Percentiles rank a stretch among this genome's conserved stretches.
phyloP scores from a whole-genome alignment of 345 rosid species.

The Dipteronia dyeriana region DNA sequence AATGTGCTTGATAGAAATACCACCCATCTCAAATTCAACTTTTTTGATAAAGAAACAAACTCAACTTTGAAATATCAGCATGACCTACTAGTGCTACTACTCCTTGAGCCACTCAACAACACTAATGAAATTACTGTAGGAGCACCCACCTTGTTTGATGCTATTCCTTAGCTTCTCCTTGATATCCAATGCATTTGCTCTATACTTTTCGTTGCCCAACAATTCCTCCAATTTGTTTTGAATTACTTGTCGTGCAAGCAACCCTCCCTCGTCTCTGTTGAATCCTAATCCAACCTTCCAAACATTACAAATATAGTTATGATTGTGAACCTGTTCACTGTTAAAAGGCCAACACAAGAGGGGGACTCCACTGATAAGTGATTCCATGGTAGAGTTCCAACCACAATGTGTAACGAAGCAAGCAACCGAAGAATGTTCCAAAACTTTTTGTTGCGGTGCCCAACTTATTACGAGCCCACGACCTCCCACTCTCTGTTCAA shows the following conservation, averaged over 20 bases:
- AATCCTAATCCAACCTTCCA: conserved; percentile 54
- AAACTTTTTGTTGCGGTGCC: background rate
- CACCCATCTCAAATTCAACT: no score
- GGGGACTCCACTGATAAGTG: conserved; percentile 49
- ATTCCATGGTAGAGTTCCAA: conserved; percentile 67
- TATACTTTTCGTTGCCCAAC: conserved; percentile 22
- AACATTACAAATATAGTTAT: conserved; percentile 38
- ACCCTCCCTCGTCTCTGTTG: conserved; percentile 29
- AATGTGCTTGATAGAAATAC: no score
- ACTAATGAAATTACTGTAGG: conserved; percentile 25
- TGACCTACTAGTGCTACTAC: background rate
- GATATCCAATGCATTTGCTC: conserved; percentile 22
- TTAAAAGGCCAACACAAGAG: conserved; percentile 56
- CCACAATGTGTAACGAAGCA: background rate
- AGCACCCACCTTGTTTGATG: conserved; percentile 29
- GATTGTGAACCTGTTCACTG: conserved; percentile 44
- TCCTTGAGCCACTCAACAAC: conserved; percentile 34
- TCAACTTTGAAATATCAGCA: no score
- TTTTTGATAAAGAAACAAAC: no score
- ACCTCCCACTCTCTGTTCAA: background rate
- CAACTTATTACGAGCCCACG: background rate
- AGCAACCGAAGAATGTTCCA: background rate
- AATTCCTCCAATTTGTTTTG: conserved; percentile 36
- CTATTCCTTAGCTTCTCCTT: conserved; percentile 24
- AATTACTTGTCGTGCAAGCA: conserved; percentile 25